These are phyloP conservation scores for Alternaria infectoria DNA, from an alignment of 2,329 filamentous ascomycete genomes.

Conservation along the genomic window DNA sequence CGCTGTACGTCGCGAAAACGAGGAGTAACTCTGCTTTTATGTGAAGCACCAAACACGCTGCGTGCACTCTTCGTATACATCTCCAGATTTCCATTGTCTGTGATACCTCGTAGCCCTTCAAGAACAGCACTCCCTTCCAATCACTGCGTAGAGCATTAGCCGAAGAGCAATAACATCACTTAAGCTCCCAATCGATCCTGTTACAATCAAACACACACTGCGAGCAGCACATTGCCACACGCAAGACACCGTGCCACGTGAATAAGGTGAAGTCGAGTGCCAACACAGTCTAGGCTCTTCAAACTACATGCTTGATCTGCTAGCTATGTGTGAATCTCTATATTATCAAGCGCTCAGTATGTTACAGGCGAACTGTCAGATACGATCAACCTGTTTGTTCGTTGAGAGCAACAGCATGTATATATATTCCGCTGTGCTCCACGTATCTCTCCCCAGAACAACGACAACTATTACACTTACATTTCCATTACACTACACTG, in stretches of 20 bases:
- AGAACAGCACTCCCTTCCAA: not conserved
- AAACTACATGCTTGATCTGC: not conserved
- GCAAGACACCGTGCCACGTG: not conserved
- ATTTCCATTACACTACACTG: not conserved
- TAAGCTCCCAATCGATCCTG: not conserved
- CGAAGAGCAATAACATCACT: not conserved
- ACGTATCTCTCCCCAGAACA: not conserved
- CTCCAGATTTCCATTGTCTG: not conserved
- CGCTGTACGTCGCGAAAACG: not conserved
- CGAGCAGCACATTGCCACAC: not conserved
- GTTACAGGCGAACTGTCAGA: not conserved
- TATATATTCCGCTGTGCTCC: not conserved
- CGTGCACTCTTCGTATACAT: not conserved
- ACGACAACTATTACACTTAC: not conserved
- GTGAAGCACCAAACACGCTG: not conserved
- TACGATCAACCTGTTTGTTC: not conserved
- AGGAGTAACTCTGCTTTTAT: not conserved
- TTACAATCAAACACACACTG: not conserved
- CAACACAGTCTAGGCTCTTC: not conserved
- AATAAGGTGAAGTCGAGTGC: not conserved
- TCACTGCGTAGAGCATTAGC: not conserved
- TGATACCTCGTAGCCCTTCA: not conserved
- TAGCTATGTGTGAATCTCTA: not conserved
- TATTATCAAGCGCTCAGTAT: not conserved
- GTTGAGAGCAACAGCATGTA: not conserved